Conservation (phyloP, 225 moss, liverwort and hornwort species). For the Pseudoscleropodium purum region DNA sequence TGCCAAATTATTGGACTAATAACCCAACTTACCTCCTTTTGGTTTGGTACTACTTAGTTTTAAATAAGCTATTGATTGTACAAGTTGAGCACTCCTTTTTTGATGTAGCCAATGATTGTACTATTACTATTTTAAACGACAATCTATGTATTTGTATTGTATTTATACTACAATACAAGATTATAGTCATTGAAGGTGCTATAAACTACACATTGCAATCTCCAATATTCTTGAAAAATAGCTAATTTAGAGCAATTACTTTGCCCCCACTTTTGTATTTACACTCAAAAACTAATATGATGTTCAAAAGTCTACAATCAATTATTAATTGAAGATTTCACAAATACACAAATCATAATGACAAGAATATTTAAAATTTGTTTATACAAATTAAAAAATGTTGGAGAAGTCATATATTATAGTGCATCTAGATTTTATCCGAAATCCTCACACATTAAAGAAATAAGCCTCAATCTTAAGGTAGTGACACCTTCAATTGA, state of each 20-base stretch:
- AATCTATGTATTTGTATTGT: too few species aligned
- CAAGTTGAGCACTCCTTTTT: background rate
- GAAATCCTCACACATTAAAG: fast-evolving
- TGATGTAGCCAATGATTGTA: background rate
- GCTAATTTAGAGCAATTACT: background rate
- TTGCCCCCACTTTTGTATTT: background rate
- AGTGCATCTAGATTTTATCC: background rate
- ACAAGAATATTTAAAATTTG: too few species aligned
- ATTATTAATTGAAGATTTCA: background rate
- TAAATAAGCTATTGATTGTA: background rate
- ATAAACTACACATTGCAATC: fast-evolving
- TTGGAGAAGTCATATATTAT: background rate
- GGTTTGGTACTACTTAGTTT: fast-evolving
- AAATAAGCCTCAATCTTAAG: background rate
- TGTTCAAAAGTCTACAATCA: background rate
- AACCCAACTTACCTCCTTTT: fast-evolving
- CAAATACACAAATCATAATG: background rate
- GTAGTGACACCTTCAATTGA: background rate
- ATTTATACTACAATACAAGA: too few species aligned
- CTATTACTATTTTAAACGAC: fast-evolving
- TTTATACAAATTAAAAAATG: background rate
- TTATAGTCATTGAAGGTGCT: fast-evolving
- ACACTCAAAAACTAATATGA: background rate
- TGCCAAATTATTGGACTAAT: background rate
- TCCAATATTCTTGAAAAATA: background rate